These are phyloP conservation scores for Carex cristatella DNA, from an alignment of 176 grass and related monocot genomes.

Conservation along the genomic window DNA sequence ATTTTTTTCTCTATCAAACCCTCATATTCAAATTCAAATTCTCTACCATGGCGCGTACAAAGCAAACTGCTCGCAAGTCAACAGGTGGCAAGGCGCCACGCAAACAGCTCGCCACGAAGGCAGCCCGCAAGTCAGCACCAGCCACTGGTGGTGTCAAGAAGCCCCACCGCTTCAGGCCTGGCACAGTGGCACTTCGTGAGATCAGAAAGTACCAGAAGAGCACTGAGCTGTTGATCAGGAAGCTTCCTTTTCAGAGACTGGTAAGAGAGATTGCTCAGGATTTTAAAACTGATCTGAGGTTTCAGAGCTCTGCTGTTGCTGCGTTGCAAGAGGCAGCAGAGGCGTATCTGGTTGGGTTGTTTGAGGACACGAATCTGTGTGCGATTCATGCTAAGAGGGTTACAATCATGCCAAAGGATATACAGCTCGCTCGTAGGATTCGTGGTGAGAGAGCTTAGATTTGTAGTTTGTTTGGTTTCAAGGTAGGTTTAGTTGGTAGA, in stretches of 20 bases:
- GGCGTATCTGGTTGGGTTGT: conserved; percentile 13
- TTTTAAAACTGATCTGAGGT: conserved; percentile 14
- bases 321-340: conserved; percentile 4
- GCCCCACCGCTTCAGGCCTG: conserved; percentile 1
- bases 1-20: neutral
- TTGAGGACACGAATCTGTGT: conserved; percentile 21
- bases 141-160: conserved; percentile 15
- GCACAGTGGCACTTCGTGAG: conserved; percentile 4
- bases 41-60: neutral
- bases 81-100: conserved; percentile 12
- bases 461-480: neutral
- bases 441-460: conserved; percentile 9
- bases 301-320: conserved; percentile 13
- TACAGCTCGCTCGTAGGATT: conserved; percentile 16
- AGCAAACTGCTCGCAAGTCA: conserved; percentile 13
- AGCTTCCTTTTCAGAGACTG: conserved; percentile 6
- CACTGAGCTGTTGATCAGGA: conserved; percentile 10
- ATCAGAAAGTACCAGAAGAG: conserved; percentile 21
- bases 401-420: conserved; percentile 19
- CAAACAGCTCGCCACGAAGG: neutral
- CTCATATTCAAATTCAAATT: neutral
- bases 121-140: conserved; percentile 6
- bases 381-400: conserved; percentile 20
- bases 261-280: conserved; percentile 18
- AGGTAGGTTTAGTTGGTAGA: neutral